These are phyloP conservation scores for Logfia minima DNA, from an alignment of 129 eudicot genomes.

Conservation along the genomic window DNA sequence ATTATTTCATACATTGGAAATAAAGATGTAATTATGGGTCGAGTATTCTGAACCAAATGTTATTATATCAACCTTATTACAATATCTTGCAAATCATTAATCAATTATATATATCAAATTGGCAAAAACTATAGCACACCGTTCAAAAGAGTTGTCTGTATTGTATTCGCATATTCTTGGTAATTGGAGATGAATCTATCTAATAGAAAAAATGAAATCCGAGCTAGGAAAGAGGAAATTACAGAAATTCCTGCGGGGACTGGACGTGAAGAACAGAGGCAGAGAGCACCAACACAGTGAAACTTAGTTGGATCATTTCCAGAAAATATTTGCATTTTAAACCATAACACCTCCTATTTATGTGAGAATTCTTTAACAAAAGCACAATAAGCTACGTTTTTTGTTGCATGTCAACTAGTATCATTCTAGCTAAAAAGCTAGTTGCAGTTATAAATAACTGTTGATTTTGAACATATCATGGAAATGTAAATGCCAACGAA, in stretches of 20 bases:
- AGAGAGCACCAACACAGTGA: conserved; percentile 28
- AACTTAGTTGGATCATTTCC: conserved; percentile 30
- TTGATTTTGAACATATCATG: neutral
- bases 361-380: neutral
- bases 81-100: neutral
- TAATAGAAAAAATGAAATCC: conserved; percentile 8
- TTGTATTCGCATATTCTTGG: neutral
- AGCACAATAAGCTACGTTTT: neutral
- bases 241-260: conserved; percentile 99
- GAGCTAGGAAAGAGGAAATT: conserved; percentile 34
- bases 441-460: neutral
- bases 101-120: neutral
- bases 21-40: neutral
- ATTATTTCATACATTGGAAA: neutral
- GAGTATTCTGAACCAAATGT: neutral
- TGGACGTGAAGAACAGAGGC: conserved; percentile 41
- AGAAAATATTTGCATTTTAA: neutral
- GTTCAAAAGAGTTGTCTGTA: neutral
- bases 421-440: neutral
- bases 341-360: neutral
- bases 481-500: neutral
- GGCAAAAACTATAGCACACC: neutral
- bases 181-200: neutral
- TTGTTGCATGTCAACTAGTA: neutral
- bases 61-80: neutral